Base-by-base conservation (phyloP, 2,329 filamentous ascomycete genomes). In the Monilinia polystroma region DNA sequence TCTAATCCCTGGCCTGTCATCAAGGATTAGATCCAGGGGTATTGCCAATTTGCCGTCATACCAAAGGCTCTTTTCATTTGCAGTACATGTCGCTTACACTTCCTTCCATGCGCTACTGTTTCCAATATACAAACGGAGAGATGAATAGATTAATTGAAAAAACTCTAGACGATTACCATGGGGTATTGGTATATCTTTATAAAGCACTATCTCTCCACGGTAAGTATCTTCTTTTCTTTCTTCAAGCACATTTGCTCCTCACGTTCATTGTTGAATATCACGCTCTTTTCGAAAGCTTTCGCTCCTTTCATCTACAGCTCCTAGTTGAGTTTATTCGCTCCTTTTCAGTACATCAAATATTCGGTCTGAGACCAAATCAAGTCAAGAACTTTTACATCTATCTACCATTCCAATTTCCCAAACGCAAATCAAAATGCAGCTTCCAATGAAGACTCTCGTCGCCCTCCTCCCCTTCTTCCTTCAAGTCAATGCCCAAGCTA, bases 401-500 rank as follows among this genome's bases (percentile, higher is more conserved):
- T n/a, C 32, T 4, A 35, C 26, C 43, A 8, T 38, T 6, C 45
- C 26, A 26, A 38, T 16, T 2, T 38, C n/a, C 16, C 32, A 47
- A 66, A 16, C n/a, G n/a, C 62, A 54, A 41, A 26, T 63, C 54
- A 67, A 66, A 43, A 70, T 66, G 55, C 59, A 67, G 49, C 57
- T 69, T 54, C 62, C 69, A 38, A 69, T 53, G 35, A 66, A 51
- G 20, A 52, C 55, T 38, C 71, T 74, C 43, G 52, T 74, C 16
- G 68, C 72, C 18, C 71, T 75, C 52, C 72, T 75, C 49, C 73
- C 73, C 11, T 73, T 74, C 69, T 72, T 74, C 67, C 59, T 73
- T 32, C 69, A 70, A 60, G 69, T 52, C 41, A 67, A 63, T 23
- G 67, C 70, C 11, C 71, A 71, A 58, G 67, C 69, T 35, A 70